Base-by-base conservation (phyloP, 495 filamentous ascomycete genomes). In the Podospora fimiseda region DNA sequence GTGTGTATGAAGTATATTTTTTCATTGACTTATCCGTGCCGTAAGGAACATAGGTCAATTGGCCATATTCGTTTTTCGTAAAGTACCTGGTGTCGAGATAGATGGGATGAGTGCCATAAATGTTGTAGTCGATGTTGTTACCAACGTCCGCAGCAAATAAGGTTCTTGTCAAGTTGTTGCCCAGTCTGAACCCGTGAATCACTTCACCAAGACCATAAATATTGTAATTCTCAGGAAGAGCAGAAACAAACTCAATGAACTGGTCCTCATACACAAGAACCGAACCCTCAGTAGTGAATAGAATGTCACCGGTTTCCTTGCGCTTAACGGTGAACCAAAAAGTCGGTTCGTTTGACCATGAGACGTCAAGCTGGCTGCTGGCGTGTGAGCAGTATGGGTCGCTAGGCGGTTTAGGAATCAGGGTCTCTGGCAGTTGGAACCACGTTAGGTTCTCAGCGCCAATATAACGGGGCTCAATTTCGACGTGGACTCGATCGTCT, bases 191-290 rank as follows among this genome's bases (percentile, higher is more conserved):
- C 19, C 81, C 73, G 53, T 92, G 88, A 7, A 81, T 85, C 43
- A 87, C 82, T 66, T 95, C 90, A 13, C 90, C 90, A 8, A 95
- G 72, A 2, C 90, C 90, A 59, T 95, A 95, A 6, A 95, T 68
- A 54, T 88, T 83, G 11, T 89, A 88, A 43, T 83, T 74, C 20
- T 83, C 73, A 1, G 87, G 89, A 6, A 93, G 73, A 53, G 75
- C 70, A 7, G 87, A 90, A 13, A 76, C 79, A 30, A 95, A 79
- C 13, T 87, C 83, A 40, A 93, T 71, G 61, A 90, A 95, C 68
- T 95, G 89, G 39, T 80, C 77, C 64, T 95, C 85, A 57, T 87
- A 95, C 15, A 95, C 72, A 16, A 95, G 72, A 15, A 73, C 61
- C 8, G 73, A 77, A 0, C 77, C 85, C n/a, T 80, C 71, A 2